Evolutionary conservation across 208 protist species (phyloP).

Genomic region (Trypanosomatidae sp.): DNA sequence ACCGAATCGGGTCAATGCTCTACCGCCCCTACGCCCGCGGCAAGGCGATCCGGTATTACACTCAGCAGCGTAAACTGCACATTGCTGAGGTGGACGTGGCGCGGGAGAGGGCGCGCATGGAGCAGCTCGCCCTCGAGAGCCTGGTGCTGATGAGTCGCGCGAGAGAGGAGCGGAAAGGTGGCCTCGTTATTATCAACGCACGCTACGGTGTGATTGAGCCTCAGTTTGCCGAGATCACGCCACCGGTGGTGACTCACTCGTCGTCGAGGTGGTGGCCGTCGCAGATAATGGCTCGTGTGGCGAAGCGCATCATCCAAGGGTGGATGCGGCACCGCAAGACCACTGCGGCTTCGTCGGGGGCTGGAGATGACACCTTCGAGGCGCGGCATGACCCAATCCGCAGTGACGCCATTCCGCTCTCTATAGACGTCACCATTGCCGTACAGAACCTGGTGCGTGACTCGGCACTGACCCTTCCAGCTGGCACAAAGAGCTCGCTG

Average conservation of each 20-base stretch:
- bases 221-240: constrained; percentile 43
- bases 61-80: constrained; percentile 51
- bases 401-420: constrained; percentile 44
- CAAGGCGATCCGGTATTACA: constrained; percentile 44
- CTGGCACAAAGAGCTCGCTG: constrained; percentile 64
- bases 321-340: constrained; percentile 10
- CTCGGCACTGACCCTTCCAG: constrained; percentile 70
- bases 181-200: constrained; percentile 87
- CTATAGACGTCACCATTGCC: constrained; percentile 85
- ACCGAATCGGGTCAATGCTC: constrained; percentile 44
- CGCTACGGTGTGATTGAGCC: constrained; percentile 83
- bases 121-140: constrained; percentile 69
- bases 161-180: constrained; percentile 63
- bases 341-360: background rate
- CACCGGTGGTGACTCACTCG: constrained; percentile 1
- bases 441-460: constrained; percentile 85
- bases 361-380: constrained; percentile 1
- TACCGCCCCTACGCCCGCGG: constrained; percentile 57
- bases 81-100: constrained; percentile 75
- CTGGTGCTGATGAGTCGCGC: constrained; percentile 46
- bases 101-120: constrained; percentile 55
- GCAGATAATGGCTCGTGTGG: constrained; percentile 15
- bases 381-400: constrained; percentile 28
- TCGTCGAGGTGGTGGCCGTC: constrained; percentile 25
- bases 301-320: constrained; percentile 16